Conservation (phyloP, 169 alveolate species). For the Cryptosporidium viatorum region DNA sequence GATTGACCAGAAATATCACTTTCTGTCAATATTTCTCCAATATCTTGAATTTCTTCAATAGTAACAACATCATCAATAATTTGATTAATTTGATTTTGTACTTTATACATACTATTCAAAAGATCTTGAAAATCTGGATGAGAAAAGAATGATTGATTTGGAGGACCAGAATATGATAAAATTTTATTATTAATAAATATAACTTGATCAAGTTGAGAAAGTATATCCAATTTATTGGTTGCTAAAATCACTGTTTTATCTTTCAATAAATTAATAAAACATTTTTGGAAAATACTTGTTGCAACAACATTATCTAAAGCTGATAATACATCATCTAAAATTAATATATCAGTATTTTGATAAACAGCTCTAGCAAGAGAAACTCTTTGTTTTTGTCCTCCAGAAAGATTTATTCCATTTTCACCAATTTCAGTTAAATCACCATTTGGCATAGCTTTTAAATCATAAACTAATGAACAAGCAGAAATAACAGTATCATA, state of each 20-base stretch:
- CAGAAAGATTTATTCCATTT: constrained; percentile 85
- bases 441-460: constrained; percentile 78
- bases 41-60: constrained; percentile 62
- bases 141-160: constrained; percentile 4
- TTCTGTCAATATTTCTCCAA: background rate
- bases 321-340: constrained; percentile 86
- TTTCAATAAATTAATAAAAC: constrained; percentile 57
- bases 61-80: constrained; percentile 64
- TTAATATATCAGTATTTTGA: constrained; percentile 80
- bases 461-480: constrained; percentile 77
- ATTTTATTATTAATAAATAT: constrained; percentile 36
- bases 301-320: constrained; percentile 86
- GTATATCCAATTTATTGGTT: constrained; percentile 76
- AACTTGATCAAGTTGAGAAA: constrained; percentile 38
- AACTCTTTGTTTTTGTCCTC: constrained; percentile 87
- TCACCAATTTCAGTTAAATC: constrained; percentile 86
- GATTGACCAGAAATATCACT: background rate
- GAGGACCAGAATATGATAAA: constrained; percentile 54
- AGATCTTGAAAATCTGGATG: constrained; percentile 58
- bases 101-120: constrained; percentile 33
- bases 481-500: constrained; percentile 77
- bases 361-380: constrained; percentile 88
- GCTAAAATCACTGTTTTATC: constrained; percentile 77
- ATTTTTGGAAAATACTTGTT: constrained; percentile 77
- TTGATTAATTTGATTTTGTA: constrained; percentile 48